Percentiles rank a stretch among this genome's conserved stretches.
These are phyloP conservation scores for Hyaloscypha bicolor DNA, from an alignment of 495 filamentous ascomycete species.

Conservation along the genomic window DNA sequence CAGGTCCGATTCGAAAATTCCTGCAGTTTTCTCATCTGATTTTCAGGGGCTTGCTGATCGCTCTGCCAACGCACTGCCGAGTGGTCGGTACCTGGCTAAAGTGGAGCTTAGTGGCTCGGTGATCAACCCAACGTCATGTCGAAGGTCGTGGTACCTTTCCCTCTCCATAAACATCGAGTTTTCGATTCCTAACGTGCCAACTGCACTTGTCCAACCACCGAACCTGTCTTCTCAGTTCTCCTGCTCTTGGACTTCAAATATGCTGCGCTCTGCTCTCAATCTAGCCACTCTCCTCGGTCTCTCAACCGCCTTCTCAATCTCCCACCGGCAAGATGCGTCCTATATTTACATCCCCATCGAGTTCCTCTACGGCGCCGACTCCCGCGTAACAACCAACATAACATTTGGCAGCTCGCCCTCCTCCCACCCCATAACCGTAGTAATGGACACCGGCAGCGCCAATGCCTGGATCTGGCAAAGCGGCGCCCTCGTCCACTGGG, in stretches of 20 bases:
- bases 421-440: neutral
- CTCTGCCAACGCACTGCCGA: neutral
- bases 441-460: slow-evolving; percentile 12
- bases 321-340: neutral
- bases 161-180: neutral
- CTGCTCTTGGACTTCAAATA: neutral
- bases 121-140: neutral
- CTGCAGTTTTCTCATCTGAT: neutral
- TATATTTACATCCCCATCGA: slow-evolving; percentile 14
- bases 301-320: neutral
- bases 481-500: slow-evolving; percentile 8
- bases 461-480: slow-evolving; percentile 12
- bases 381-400: slow-evolving; percentile 13
- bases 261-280: neutral
- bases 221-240: neutral
- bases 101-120: neutral
- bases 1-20: too few species aligned
- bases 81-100: neutral
- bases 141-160: neutral
- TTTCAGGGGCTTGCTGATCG: neutral
- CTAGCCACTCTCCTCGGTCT: neutral
- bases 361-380: slow-evolving; percentile 12
- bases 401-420: slow-evolving; percentile 6
- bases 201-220: neutral
- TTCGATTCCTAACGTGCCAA: neutral